Evolutionary conservation across 139 green algal species (phyloP).

Genomic region (Closterium sp.): DNA sequence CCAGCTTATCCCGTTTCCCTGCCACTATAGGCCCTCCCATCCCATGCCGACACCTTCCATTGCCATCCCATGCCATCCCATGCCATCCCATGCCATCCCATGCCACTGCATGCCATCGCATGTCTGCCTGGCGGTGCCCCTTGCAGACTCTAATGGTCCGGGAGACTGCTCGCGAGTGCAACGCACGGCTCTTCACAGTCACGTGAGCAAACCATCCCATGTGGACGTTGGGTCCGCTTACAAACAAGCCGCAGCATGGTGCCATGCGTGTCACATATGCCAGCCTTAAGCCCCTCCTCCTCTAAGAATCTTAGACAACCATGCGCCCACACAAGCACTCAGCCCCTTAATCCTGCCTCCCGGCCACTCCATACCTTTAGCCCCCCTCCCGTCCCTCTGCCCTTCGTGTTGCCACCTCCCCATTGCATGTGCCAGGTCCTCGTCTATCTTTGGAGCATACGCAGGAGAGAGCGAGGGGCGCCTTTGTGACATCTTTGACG

Average conservation of each 20-base stretch:
- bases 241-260: no score
- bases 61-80: no score
- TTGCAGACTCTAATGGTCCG: not conserved
- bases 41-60: no score
- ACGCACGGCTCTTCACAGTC: not conserved
- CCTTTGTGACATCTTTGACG: slow-evolving; percentile 76
- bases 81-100: not conserved
- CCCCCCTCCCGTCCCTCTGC: not conserved
- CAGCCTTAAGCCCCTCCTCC: no score
- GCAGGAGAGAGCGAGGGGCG: slow-evolving; percentile 80
- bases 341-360: no score
- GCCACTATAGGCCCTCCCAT: no score
- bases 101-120: no score
- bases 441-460: slow-evolving; percentile 45
- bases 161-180: not conserved
- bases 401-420: not conserved
- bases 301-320: no score
- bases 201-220: not conserved
- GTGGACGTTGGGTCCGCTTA: no score
- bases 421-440: slow-evolving; percentile 17
- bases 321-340: no score
- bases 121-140: not conserved
- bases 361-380: not conserved
- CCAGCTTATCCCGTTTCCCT: no score
- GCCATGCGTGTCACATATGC: no score